Percentiles rank a stretch among this genome's conserved stretches.
Evolutionary conservation across 805 yeast species (phyloP).

Genomic region (Starmerella apicola): DNA sequence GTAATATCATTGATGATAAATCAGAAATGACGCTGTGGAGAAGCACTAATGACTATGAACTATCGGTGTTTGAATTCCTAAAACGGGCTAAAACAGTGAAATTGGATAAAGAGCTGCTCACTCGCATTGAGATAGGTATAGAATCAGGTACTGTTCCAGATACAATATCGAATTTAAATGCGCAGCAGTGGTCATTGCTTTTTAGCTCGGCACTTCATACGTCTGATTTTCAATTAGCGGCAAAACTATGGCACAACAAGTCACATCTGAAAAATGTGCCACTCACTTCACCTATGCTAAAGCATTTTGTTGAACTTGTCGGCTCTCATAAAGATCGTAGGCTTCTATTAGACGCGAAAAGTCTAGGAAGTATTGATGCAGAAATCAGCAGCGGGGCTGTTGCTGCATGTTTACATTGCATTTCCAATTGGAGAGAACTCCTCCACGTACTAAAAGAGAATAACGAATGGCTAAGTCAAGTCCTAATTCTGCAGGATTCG

Average conservation of each 20-base stretch:
- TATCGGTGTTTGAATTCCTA: not conserved
- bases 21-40: not conserved
- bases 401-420: slow-evolving; percentile 11
- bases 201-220: slow-evolving; percentile 2
- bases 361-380: slow-evolving; percentile 3
- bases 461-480: not conserved
- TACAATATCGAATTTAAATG: not conserved
- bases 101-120: too few relatives aligned
- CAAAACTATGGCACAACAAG: slow-evolving; percentile 8
- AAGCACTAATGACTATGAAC: not conserved
- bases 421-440: not conserved
- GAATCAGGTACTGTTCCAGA: too few relatives aligned
- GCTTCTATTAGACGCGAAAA: slow-evolving; percentile 1
- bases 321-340: slow-evolving; percentile 10
- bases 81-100: too few relatives aligned
- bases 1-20: not conserved
- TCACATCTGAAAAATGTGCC: slow-evolving; percentile 1
- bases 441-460: not conserved
- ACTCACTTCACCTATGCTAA: not conserved
- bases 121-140: too few relatives aligned
- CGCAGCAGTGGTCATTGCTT: slow-evolving; percentile 4
- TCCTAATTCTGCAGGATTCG: slow-evolving; percentile 4
- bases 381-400: slow-evolving; percentile 3
- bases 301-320: slow-evolving; percentile 3
- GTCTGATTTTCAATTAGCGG: slow-evolving; percentile 4